Base-by-base conservation (phyloP, 768 basidiomycete genomes). In the Mycena haematopus region DNA sequence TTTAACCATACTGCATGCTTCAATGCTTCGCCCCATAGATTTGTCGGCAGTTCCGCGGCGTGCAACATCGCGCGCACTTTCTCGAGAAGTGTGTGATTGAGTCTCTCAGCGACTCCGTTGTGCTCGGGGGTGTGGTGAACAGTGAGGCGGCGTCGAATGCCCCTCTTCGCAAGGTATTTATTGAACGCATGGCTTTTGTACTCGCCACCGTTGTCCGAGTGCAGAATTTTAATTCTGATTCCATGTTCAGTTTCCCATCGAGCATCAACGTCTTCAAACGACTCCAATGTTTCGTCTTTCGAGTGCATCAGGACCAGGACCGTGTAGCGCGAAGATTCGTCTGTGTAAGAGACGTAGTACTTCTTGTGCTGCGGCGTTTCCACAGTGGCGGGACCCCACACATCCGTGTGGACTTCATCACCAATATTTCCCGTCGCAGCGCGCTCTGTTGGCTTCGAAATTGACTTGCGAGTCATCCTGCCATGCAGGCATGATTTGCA, bases 61-160 rank as follows among this genome's bases (percentile, higher is more conserved):
- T 71, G 68, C 1, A 73, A 62, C 69, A 79, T 69, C 0, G 79
- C 76, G 1, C 69, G 63, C 13, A 73, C 70, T 14, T 69, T 62
- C 25, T 78, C 73, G 1, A 74, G 8, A 1, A 76, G 42, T 0
- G 69, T 73, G 6, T 74, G 63, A 42, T 77, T 80, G 19, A 74
- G 68, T 8, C 73, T 60, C 61, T 82, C 78, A 0, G 78, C 75
- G 11, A 80, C 63, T 13, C 80, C 75, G 60, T 79, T 79, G 60
- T 79, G 72, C 38, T 78, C 66, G 1, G 76, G 74, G 0, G 66
- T 72, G 44, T 73, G 47, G 2, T 70, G 73, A 5, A 68, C 66
- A 19, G 74, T 75, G 19, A 69, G 59, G n/a, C 61, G 47, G 0
- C 59, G 69, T 6, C 38, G 52, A 0, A 63, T 71, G 0, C 73